Base-by-base conservation (phyloP, 768 basidiomycete species). In the Mycena latifolia region DNA sequence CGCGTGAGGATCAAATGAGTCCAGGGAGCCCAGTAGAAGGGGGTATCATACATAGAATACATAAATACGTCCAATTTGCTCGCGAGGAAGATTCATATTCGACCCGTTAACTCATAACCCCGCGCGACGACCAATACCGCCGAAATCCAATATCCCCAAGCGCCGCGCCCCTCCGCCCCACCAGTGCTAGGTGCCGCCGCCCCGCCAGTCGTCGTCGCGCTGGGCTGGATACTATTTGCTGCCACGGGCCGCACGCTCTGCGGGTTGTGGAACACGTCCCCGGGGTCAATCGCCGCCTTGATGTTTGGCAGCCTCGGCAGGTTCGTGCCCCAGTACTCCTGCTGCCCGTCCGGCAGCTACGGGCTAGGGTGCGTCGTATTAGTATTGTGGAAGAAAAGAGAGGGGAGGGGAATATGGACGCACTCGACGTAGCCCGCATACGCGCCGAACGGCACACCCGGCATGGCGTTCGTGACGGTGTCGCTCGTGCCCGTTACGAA, bases 361-460 rank as follows among this genome's bases (percentile, higher is more conserved):
- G 69, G 69, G 54, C 69, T 70, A 14, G 15, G 41, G 45, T 18
- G 33, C 20, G 15, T 39, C 1, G 12, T 25, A 39, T 27, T 70
- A 14, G 15, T 3, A 18, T 25, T 31, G n/a, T 11, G 6, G 24
- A 15, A 37, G 8, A 31, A 8, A 22, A 22, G 24, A 12, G 9
- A 25, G 5, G 5, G 9, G 22, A 31, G 33, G 5, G n/a, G n/a
- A n/a, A n/a, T n/a, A n/a, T n/a, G n/a, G n/a, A n/a, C 69, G 37
- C 51, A 70, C 69, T 71, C 70, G 20, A 71, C 70, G 15, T 71
- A 71, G n/a, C 67, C 70, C 6, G 70, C 59, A 39, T 71, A 71
- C 1, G 66, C 70, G 29, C 70, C 70, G 22, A 70, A 67, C 22
- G 52, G n/a, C 31, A 55, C 55, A 12, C 66, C 70, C 15, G 70